Percentiles rank a stretch among this genome's conserved stretches.
phyloP scores from a whole-genome alignment of 768 basidiomycete genomes.

The Tricholoma furcatifolium region DNA sequence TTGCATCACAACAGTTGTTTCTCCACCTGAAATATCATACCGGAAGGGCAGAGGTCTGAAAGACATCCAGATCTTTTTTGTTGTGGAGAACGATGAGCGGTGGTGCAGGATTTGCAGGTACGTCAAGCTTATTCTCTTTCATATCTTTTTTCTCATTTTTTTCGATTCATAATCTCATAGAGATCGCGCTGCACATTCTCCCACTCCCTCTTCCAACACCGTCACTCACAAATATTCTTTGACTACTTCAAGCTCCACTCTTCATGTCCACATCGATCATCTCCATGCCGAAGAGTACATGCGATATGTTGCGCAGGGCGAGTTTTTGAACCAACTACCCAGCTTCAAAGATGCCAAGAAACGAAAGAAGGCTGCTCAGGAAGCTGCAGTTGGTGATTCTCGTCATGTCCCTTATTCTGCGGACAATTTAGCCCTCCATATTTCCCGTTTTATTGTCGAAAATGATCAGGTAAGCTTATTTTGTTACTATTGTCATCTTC shows the following conservation, averaged over 20 bases:
- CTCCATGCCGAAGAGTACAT: not conserved
- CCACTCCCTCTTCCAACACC: too few species aligned
- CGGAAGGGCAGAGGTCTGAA: too few species aligned
- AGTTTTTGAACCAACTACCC: not conserved
- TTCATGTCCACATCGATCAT: not conserved
- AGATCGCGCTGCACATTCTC: too few species aligned
- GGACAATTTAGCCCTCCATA: not conserved
- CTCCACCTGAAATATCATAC: too few species aligned
- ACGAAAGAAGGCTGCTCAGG: not conserved
- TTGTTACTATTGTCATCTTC: not conserved
- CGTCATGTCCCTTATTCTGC: not conserved
- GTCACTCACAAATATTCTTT: too few species aligned
- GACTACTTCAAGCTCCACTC: not conserved
- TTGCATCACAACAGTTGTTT: too few species aligned
- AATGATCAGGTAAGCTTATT: not conserved
- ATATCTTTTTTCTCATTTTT: too few species aligned
- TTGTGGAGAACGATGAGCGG: too few species aligned
- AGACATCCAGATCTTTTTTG: too few species aligned
- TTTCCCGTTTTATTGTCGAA: not conserved
- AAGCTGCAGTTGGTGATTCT: not conserved
- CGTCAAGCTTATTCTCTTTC: too few species aligned
- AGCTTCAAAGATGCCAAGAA: not conserved
- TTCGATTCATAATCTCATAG: too few species aligned
- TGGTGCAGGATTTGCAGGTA: too few species aligned
- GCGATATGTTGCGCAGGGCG: not conserved